Base-by-base conservation (phyloP, 169 alveolate species). In the Babesia microti region DNA sequence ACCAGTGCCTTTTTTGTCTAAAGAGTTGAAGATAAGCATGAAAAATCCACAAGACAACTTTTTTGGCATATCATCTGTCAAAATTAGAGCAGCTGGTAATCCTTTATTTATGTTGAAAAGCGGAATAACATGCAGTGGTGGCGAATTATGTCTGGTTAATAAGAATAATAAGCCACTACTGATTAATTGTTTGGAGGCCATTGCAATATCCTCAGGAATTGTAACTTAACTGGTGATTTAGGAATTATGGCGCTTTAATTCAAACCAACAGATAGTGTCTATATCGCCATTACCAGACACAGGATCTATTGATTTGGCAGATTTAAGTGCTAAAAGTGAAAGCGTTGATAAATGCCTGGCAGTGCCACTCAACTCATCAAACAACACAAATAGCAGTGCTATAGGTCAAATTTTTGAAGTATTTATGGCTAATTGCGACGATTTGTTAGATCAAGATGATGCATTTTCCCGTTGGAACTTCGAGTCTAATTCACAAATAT, bases 31-130 rank as follows among this genome's bases (percentile, higher is more conserved):
- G 41, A 44, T 87, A 14, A 83, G 84, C n/a, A 61, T 87, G 83
- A 51, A 83, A 34, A 73, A 75, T 50, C 58, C 82, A 4, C 47
- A 68, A 17, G 81, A 76, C 54, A 74, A 85, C 48, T 87, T 73
- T 53, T 82, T 85, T 56, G 94, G 94, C 33, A 87, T 87, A 43
- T 72, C 87, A 37, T 85, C 79, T 40, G 66, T 85, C 6, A 81
- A 79, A 46, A 68, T 85, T 4, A 66, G 84, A 32, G 94, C 93
- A 4, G 72, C 84, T 3, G 94, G 94, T 2, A 57, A 73, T 47
- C 94, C 93, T 5, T 44, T 82, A 42, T 68, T 86, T 30, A 67
- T 85, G 81, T 55, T 87, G 6, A 47, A 82, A 22, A 72, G 89
- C 12, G 94, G 94, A 32, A 72, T 85, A 5, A 78, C 93, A 15